A percentile compares a stretch with the other conserved stretches of the same genome.
These are phyloP conservation scores for Nannizzia gypsea DNA, from an alignment of 2,329 filamentous ascomycete species.

Conservation along the genomic window DNA sequence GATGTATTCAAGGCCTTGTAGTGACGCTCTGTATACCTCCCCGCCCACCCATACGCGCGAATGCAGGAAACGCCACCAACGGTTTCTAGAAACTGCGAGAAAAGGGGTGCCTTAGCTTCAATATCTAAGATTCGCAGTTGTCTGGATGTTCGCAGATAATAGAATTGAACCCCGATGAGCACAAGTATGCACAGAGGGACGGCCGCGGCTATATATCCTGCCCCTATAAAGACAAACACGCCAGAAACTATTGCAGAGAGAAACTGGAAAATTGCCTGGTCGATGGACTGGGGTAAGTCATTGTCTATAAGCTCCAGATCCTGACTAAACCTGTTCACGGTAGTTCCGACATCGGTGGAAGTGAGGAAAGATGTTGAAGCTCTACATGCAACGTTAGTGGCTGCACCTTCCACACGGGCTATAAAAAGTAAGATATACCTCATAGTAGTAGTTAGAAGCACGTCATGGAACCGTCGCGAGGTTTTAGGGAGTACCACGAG, in stretches of 20 bases:
- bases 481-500: constrained; percentile 4
- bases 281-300: constrained; percentile 23
- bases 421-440: not conserved
- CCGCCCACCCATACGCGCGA: not conserved
- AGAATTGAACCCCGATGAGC: not conserved
- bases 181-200: constrained; percentile 1
- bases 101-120: constrained; percentile 1
- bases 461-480: not conserved
- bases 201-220: constrained; percentile 1
- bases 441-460: constrained; percentile 3
- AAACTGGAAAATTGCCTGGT: constrained; percentile 1
- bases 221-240: not conserved
- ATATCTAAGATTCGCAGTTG: constrained; percentile 2
- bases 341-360: constrained; percentile 35
- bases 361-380: constrained; percentile 35
- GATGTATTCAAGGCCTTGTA: constrained; percentile 2
- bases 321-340: constrained; percentile 38
- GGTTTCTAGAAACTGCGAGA: constrained; percentile 3
- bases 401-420: not conserved
- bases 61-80: not conserved
- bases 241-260: not conserved
- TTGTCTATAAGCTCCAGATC: constrained; percentile 38
- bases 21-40: not conserved
- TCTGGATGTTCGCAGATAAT: constrained; percentile 1
- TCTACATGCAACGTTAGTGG: not conserved